Evolutionary conservation across 2,329 filamentous ascomycete species (phyloP), one percentile per base, ranked within the genome.

Genomic region (Epichloe elymi): DNA sequence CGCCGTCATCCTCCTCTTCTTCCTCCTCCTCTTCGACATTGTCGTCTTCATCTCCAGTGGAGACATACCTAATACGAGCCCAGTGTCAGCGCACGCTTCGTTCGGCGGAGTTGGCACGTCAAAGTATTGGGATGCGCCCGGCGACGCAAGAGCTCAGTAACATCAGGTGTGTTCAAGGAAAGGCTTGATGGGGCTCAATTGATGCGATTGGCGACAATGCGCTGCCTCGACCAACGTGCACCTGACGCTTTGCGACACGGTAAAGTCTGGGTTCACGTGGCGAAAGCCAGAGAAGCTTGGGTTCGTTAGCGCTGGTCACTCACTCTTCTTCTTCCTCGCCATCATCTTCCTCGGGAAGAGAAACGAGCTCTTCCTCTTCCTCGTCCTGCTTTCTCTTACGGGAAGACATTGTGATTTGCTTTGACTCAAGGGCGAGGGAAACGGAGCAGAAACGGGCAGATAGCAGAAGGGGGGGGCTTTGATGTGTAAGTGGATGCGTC

Each of bases 351-450:
- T 75, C 74, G 50, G 74, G 74, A 50, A 78, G 72, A 54, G 74
- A 75, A 54, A 78, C 70, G 36, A 78, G 73, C 66, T 76, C 74
- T 53, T 76, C 74, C 61, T 74, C 71, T 57, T 75, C 73, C 23
- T 85, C 83, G 48, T 85, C 72, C 59, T 73, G 70, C 69, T 74
- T 75, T 69, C 74, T 73, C 73, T 77, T 77, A 60, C 74, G 74
- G 59, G 68, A 64, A 53, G 72, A 70, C 71, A 75, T 75, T 55
- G 52, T 65, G 52, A 26, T n/a, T 47, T 23, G 17, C 12, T 49
- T 49, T n/a, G n/a, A 14, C 26, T 38, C 36, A 14, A 14, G 5
- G 14, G 40, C 5, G 14, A 11, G 6, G 38, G 11, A 35, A 23
- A 5, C 35, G 37, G 19, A 46, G 19, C 4, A 12, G 5, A n/a